These are phyloP conservation scores for Pichia sp. DNA, from an alignment of 1,139 yeast genomes.

Conservation along the genomic window DNA sequence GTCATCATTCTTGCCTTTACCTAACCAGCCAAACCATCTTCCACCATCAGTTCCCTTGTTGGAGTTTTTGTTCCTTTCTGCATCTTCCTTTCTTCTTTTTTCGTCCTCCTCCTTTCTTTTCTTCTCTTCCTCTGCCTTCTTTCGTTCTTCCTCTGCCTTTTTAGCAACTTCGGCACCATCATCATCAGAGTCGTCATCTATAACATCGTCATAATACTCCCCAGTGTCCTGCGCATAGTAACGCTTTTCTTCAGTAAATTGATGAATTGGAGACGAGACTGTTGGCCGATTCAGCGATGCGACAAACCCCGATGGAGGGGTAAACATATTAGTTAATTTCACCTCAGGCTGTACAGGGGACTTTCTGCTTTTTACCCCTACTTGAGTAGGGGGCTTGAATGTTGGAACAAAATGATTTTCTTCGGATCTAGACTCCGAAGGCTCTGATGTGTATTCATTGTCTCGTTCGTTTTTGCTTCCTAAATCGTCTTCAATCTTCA, in stretches of 20 bases:
- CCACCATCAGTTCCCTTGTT: constrained; percentile 11
- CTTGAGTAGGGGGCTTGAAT: constrained; percentile 22
- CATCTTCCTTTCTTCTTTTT: constrained; percentile 24
- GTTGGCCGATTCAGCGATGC: not conserved
- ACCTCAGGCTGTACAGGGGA: not conserved
- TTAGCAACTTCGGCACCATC: constrained; percentile 29
- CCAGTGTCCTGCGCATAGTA: constrained; percentile 32
- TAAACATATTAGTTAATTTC: constrained; percentile 21
- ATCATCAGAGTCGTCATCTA: constrained; percentile 37
- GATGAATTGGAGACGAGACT: constrained; percentile 24
- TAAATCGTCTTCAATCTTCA: no score
- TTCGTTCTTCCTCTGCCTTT: constrained; percentile 26
- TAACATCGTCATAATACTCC: constrained; percentile 43
- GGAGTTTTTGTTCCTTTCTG: constrained; percentile 11
- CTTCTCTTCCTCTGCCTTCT: constrained; percentile 22
- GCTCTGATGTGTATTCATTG: not conserved
- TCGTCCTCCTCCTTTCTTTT: constrained; percentile 21
- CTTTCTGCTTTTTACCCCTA: constrained; percentile 9
- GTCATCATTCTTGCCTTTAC: constrained; percentile 39
- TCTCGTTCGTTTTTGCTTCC: no score
- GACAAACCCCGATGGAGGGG: constrained; percentile 22
- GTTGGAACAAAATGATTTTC: constrained; percentile 10
- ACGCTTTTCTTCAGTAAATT: constrained; percentile 26
- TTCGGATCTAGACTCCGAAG: not conserved
- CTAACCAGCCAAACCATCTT: constrained; percentile 54